Evolutionary conservation across 2,329 filamentous ascomycete genomes (phyloP), one percentile per base, ranked within the genome.

Genomic region (Magnaporthales sp.): DNA sequence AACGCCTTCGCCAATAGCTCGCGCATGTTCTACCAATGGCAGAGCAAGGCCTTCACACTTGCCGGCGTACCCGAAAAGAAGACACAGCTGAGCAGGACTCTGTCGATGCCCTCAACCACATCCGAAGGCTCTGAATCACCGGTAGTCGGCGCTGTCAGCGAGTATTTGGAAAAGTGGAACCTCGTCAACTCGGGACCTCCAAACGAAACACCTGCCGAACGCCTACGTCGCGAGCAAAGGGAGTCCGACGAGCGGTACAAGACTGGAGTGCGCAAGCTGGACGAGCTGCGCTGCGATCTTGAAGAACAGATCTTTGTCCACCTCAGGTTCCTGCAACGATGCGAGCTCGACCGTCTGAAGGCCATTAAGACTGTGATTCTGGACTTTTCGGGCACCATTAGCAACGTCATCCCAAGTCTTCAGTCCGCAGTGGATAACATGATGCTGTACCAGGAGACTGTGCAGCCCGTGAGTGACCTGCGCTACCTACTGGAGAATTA

Each of bases 361-460:
- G 95, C 96, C 24, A 95, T 99, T 83, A 98, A 99, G 83, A 94
- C 94, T 27, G 96, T 99, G 65, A 90, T 99, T 69, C 86, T 99
- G 60, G 96, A 99, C 79, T 98, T 99, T 77, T 97, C 94, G 4
- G 95, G 95, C 62, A 93, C 94, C 51, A 91, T 99, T 77, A 94
- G 94, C 83, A 99, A 99, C 74, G 94, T 97, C 73, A 98, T 99
- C 69, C 96, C 95, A 22, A 96, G 91, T 74, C 81, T 99, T 69
- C 95, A 98, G 78, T 94, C 94, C 68, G 93, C 93, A 0, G 93
- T 99, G 27, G 95, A 99, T 80, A 93, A 96, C 75, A 97, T 99
- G 93, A 93, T 99, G 89, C 84, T 99, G 62, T 99, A 96, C 80
- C 95, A 99, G 77, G 95, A 99, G 81, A 98, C 95, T 0, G 91